Evolutionary conservation across 106 monocot species (phyloP).

Genomic region (Allium cepa): DNA sequence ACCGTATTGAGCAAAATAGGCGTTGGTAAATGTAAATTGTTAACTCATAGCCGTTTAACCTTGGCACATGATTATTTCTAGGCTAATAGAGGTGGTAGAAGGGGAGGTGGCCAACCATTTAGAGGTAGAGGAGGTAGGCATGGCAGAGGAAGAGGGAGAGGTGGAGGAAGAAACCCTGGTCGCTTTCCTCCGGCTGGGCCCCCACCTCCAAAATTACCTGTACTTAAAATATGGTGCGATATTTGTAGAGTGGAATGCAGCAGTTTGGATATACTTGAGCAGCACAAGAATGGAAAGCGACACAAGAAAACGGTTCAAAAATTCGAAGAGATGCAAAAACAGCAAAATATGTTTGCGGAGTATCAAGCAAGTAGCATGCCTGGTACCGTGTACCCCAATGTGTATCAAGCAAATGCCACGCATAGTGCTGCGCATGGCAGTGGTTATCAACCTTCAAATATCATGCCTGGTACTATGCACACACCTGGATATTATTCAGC

Average conservation of each 20-base stretch:
- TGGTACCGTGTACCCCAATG: background rate
- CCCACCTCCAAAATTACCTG: background rate
- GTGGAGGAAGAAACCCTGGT: slow-evolving; percentile 13
- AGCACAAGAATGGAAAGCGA: slow-evolving; percentile 73
- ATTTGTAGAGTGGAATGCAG: slow-evolving; percentile 75
- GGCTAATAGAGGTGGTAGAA: background rate
- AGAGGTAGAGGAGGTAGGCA: slow-evolving; percentile 29
- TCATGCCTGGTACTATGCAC: no score
- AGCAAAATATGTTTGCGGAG: slow-evolving; percentile 39
- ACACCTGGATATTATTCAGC: no score
- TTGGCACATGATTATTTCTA: no score
- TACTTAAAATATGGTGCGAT: slow-evolving; percentile 49
- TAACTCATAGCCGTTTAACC: no score
- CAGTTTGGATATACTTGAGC: slow-evolving; percentile 65
- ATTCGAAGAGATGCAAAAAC: slow-evolving; percentile 38
- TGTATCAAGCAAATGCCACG: no score
- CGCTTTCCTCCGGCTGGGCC: slow-evolving; percentile 1
- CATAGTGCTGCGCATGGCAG: no score
- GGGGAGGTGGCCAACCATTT: slow-evolving; percentile 10
- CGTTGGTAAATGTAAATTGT: no score
- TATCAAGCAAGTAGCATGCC: slow-evolving; percentile 11
- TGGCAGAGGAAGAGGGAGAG: slow-evolving; percentile 14
- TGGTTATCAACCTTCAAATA: no score
- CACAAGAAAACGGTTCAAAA: slow-evolving; percentile 58
- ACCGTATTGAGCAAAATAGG: no score